These are phyloP conservation scores for Plasmodium billcollinsi DNA, from an alignment of 169 alveolate genomes.

Conservation along the genomic window DNA sequence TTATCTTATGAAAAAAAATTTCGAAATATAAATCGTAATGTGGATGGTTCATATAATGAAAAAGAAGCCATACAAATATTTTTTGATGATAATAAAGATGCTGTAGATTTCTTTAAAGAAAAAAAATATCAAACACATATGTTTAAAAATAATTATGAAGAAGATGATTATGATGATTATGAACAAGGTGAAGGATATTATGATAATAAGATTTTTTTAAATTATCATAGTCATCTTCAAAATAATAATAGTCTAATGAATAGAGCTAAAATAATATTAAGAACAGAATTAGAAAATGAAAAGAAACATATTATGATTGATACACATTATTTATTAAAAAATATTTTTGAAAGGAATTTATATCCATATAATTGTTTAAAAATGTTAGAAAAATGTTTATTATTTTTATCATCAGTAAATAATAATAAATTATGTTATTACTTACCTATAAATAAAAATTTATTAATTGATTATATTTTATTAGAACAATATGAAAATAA, in stretches of 20 bases:
- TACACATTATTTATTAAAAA: slow-evolving; percentile 35
- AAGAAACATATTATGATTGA: slow-evolving; percentile 23
- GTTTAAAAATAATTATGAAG: slow-evolving; percentile 31
- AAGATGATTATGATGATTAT: slow-evolving; percentile 9
- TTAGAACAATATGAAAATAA: slow-evolving; percentile 58
- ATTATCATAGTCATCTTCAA: too few relatives aligned
- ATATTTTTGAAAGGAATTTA: slow-evolving; percentile 51
- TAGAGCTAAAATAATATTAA: slow-evolving; percentile 68
- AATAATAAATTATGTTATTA: slow-evolving; percentile 73
- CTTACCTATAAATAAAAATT: slow-evolving; percentile 61
- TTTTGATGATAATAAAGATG: slow-evolving; percentile 68
- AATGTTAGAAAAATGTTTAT: slow-evolving; percentile 69
- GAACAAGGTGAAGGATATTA: slow-evolving; percentile 22
- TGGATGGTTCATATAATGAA: slow-evolving; percentile 27
- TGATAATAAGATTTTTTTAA: too few relatives aligned
- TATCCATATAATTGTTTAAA: slow-evolving; percentile 69
- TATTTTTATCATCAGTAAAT: slow-evolving; percentile 60
- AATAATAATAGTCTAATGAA: slow-evolving; percentile 25
- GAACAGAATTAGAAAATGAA: slow-evolving; percentile 42
- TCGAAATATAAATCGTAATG: slow-evolving; percentile 8
- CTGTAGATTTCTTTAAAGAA: slow-evolving; percentile 61
- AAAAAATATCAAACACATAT: slow-evolving; percentile 12
- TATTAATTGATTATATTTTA: slow-evolving; percentile 61
- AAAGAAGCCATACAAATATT: slow-evolving; percentile 66
- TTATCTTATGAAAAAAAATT: slow-evolving; percentile 36